These are phyloP conservation scores for Coemansia sp. DNA, from an alignment of 192 early-diverging fungal species.

Conservation along the genomic window DNA sequence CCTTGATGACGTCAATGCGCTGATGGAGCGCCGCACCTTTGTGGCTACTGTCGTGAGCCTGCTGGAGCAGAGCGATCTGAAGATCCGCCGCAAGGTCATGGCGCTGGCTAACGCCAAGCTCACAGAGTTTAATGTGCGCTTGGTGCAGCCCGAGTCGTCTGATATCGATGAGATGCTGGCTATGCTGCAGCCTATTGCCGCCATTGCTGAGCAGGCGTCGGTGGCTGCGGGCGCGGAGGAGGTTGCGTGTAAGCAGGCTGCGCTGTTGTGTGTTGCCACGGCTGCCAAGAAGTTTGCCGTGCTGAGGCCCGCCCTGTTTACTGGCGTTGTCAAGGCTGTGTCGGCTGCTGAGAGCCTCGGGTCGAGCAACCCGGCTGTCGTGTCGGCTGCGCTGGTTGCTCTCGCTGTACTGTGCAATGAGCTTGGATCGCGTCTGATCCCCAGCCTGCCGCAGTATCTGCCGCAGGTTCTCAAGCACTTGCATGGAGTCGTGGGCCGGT, in stretches of 20 bases:
- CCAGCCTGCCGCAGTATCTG: slow-evolving; percentile 83
- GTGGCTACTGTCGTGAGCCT: slow-evolving; percentile 68
- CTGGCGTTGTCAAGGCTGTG: slow-evolving; percentile 58
- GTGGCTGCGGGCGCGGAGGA: neutral
- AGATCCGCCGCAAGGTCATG: slow-evolving; percentile 77
- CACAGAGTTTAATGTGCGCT: slow-evolving; percentile 38
- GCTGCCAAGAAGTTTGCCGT: slow-evolving; percentile 69
- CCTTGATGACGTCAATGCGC: slow-evolving; percentile 73
- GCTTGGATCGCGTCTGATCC: slow-evolving; percentile 77
- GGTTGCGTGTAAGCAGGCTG: slow-evolving; percentile 71
- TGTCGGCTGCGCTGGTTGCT: slow-evolving; percentile 53
- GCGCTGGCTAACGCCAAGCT: slow-evolving; percentile 74
- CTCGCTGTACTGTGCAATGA: slow-evolving; percentile 60
- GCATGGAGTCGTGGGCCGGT: slow-evolving; percentile 23
- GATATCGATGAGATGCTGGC: slow-evolving; percentile 41
- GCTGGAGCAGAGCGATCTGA: slow-evolving; percentile 60
- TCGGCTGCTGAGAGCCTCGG: slow-evolving; percentile 56
- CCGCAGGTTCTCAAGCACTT: slow-evolving; percentile 70
- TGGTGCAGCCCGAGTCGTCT: slow-evolving; percentile 8
- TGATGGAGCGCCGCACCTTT: slow-evolving; percentile 79
- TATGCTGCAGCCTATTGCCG: slow-evolving; percentile 33
- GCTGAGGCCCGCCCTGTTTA: slow-evolving; percentile 64
- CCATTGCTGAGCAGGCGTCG: slow-evolving; percentile 8
- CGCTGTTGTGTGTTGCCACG: slow-evolving; percentile 77
- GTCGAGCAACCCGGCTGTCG: slow-evolving; percentile 29